Conservation (phyloP, 805 yeast genomes). For the Teunomyces gatunensis region DNA sequence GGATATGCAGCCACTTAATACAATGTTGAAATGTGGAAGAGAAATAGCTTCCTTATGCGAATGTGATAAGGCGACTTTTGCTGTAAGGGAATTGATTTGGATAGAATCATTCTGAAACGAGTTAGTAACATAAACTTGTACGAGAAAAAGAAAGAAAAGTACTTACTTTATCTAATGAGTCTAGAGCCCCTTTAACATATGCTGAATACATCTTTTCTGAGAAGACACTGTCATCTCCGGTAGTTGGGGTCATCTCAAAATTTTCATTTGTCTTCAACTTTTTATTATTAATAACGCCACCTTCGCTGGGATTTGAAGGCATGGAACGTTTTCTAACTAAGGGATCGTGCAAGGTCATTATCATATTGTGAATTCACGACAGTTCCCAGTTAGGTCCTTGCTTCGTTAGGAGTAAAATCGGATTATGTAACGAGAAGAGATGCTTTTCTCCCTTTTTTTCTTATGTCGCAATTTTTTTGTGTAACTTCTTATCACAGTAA, state of each 20-base stretch:
- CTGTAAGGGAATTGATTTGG: slow-evolving; percentile 58
- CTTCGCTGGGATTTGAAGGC: slow-evolving; percentile 9
- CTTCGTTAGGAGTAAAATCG: not conserved
- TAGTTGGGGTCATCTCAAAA: slow-evolving; percentile 8
- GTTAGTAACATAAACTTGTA: slow-evolving; percentile 9
- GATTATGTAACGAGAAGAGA: slow-evolving; percentile 8
- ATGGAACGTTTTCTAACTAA: slow-evolving; percentile 30
- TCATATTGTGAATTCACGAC: slow-evolving; percentile 18
- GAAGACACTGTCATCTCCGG: slow-evolving; percentile 16
- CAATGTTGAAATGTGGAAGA: slow-evolving; percentile 47
- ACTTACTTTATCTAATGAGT: slow-evolving; percentile 58
- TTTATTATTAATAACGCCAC: slow-evolving; percentile 14
- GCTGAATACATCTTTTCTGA: slow-evolving; percentile 40
- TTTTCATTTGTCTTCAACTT: slow-evolving; percentile 14
- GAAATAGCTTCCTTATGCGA: slow-evolving; percentile 55
- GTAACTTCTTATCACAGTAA: slow-evolving; percentile 2
- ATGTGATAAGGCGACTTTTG: slow-evolving; percentile 54
- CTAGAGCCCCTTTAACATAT: slow-evolving; percentile 65
- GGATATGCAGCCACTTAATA: slow-evolving; percentile 57
- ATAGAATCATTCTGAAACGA: slow-evolving; percentile 39
- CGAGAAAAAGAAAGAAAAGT: slow-evolving; percentile 5
- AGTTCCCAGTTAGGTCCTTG: slow-evolving; percentile 5
- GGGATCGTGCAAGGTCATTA: slow-evolving; percentile 39
- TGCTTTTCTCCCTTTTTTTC: slow-evolving; percentile 5
- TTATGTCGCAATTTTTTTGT: slow-evolving; percentile 7